Conservation (phyloP, 352 stramenopile species). For the Achlya hypogyna region DNA sequence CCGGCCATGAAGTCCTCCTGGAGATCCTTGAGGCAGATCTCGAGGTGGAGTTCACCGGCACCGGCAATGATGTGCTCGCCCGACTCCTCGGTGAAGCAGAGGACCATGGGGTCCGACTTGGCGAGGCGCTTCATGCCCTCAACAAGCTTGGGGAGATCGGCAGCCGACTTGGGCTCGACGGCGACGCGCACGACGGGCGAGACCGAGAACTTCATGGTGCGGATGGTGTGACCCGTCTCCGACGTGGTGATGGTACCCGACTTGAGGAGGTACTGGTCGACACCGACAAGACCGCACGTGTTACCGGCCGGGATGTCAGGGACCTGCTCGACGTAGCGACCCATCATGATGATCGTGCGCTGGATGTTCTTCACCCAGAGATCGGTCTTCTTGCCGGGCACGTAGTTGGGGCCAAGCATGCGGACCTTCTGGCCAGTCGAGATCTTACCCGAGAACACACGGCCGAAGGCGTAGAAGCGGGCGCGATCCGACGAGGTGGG, state of each 20-base stretch:
- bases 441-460: conserved; percentile 99
- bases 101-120: conserved; percentile 99
- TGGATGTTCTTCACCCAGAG: conserved; percentile 99
- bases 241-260: conserved; percentile 98
- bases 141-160: conserved; percentile 99
- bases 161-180: conserved; percentile 98
- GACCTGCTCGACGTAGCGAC: conserved; percentile 96
- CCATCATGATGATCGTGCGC: conserved; percentile 99
- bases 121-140: conserved; percentile 99
- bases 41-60: conserved; percentile 98
- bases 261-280: conserved; percentile 99
- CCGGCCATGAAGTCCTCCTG: conserved; percentile 99
- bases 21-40: conserved; percentile 99
- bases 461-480: conserved; percentile 99
- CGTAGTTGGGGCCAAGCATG: conserved; percentile 99
- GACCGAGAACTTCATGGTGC: conserved; percentile 99
- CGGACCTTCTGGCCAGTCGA: conserved; percentile 98
- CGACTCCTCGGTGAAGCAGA: conserved; percentile 99
- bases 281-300: conserved; percentile 97
- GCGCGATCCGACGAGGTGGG: conserved; percentile 96
- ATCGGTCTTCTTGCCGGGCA: conserved; percentile 99
- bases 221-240: conserved; percentile 97
- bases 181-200: conserved; percentile 99
- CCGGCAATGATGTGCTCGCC: conserved; percentile 99
- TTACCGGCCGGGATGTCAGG: conserved; percentile 98